Base-by-base conservation (phyloP, 2,329 filamentous ascomycete genomes). In the Aspergillus ruber region DNA sequence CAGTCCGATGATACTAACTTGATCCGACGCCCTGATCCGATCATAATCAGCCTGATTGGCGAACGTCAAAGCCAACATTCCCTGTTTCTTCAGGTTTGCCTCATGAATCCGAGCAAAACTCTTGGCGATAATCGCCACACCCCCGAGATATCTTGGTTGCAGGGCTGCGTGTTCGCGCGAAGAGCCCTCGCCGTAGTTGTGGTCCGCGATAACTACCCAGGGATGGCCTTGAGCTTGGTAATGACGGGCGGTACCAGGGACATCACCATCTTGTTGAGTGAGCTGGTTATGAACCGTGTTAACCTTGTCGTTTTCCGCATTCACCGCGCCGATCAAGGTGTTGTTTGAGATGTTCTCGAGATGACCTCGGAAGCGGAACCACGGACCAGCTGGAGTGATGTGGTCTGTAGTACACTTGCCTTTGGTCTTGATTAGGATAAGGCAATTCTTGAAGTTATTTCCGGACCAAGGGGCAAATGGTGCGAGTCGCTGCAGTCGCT, bases 61-160 rank as follows among this genome's bases (percentile, higher is more conserved):
- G 77, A 98, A 98, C 63, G 90, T 97, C 57, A 98, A 81, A 65
- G 93, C 93, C 76, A 98, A 87, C 91, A 98, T 96, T 75, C 93
- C 93, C 83, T 98, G 93, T 86, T 98, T 98, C 88, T 98, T 98
- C 79, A 98, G 77, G 83, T 98, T 98, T 79, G 93, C 98, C 82
- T 98, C 93, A 82, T 98, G 93, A 68, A 98, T 98, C 86, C 93
- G 93, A 66, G 93, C 93, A 70, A 98, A 98, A 56, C 83, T 88
- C 68, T 89, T 85, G 67, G 86, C 90, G 70, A 98, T 94, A 78
- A 98, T 95, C 65, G 91, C 93, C 65, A 96, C 82, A 73, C 91
- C 93, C 67, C 93, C 93, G 56, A 98, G 85, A 78, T 97, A 90
- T 70, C 93, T 85, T 68, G 93, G 93, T 80, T 98, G 91, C 53